These are phyloP conservation scores for Diaporthe sp. DNA, from an alignment of 2,329 filamentous ascomycete species.

Conservation along the genomic window DNA sequence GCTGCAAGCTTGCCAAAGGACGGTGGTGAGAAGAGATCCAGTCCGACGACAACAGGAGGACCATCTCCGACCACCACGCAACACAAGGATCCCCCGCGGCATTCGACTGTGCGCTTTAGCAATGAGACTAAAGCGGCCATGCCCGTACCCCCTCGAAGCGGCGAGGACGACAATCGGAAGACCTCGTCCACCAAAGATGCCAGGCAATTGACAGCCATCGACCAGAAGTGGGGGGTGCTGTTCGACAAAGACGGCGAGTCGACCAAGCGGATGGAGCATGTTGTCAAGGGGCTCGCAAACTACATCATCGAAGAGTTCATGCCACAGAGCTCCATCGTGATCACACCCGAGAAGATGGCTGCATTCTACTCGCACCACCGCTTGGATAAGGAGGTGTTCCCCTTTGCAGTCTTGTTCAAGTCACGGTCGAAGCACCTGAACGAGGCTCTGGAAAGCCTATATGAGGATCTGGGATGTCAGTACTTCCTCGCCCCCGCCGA, in stretches of 20 bases:
- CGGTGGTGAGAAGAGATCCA: conserved; percentile 23
- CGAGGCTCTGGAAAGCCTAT: conserved; percentile 70
- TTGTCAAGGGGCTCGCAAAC: conserved; percentile 79
- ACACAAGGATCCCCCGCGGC: conserved; percentile 11
- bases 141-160: conserved; percentile 7
- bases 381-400: conserved; percentile 75
- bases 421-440: conserved; percentile 54
- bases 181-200: conserved; percentile 6
- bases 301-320: conserved; percentile 80
- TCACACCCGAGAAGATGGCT: conserved; percentile 82
- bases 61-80: conserved; percentile 13
- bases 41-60: conserved; percentile 25
- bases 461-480: conserved; percentile 66
- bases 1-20: conserved; percentile 28
- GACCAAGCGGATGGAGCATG: conserved; percentile 76
- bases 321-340: conserved; percentile 76
- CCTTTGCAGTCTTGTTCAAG: conserved; percentile 75
- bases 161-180: conserved; percentile 17
- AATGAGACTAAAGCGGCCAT: conserved; percentile 37
- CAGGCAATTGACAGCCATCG: conserved; percentile 69
- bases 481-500: conserved; percentile 75
- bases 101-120: conserved; percentile 39
- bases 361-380: conserved; percentile 79
- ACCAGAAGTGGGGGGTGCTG: conserved; percentile 82
- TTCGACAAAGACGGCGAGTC: conserved; percentile 78